These are phyloP conservation scores for Rubia occidens DNA, from an alignment of 305 asterid genomes.

Conservation along the genomic window DNA sequence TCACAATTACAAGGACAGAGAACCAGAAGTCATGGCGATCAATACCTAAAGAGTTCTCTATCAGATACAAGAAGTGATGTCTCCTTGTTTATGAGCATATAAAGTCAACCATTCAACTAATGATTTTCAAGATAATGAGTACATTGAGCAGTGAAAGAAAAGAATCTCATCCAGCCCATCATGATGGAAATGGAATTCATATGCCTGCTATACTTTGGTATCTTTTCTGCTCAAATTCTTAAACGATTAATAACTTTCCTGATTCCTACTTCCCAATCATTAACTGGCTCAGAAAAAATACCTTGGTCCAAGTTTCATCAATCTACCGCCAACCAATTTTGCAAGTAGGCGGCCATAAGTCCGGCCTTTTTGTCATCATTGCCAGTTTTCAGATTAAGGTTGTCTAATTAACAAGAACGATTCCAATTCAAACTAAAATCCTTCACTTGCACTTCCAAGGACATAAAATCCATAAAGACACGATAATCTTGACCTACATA, in stretches of 20 bases:
- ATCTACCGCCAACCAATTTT: slow-evolving; percentile 43
- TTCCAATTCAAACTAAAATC: neutral
- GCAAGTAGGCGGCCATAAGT: slow-evolving; percentile 65
- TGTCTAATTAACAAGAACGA: neutral
- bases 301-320: slow-evolving; percentile 47
- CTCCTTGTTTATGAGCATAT: neutral
- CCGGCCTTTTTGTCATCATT: slow-evolving; percentile 88
- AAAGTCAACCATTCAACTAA: neutral
- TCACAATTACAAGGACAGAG: neutral
- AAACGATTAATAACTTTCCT: neutral
- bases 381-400: slow-evolving; percentile 34
- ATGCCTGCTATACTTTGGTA: neutral
- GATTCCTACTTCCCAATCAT: neutral
- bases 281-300: slow-evolving; percentile 52
- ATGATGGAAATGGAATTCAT: neutral
- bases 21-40: neutral
- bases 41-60: neutral
- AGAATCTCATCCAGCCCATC: neutral
- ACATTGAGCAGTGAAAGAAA: neutral
- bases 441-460: neutral
- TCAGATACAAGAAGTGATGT: neutral
- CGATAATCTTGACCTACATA: neutral
- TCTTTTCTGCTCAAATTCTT: neutral
- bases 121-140: neutral
- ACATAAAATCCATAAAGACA: neutral